Evolutionary conservation across 345 rosid species (phyloP).

Genomic region (Eucalyptus lansdowneana): DNA sequence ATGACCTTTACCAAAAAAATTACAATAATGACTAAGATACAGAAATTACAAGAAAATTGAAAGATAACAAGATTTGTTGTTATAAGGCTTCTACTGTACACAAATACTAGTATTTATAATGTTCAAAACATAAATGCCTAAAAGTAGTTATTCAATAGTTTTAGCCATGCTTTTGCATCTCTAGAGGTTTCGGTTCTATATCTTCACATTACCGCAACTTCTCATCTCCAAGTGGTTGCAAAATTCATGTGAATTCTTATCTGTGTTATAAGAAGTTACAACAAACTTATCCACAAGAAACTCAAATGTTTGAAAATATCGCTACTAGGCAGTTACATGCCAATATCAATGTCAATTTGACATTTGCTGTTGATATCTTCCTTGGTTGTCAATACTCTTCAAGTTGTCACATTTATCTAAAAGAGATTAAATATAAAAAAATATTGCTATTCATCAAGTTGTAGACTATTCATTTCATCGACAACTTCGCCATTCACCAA

Average conservation of each 20-base stretch:
- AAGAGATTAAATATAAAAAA: not conserved
- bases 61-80: not conserved
- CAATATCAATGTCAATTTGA: too few relatives aligned
- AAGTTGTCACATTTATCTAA: not conserved
- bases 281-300: not conserved
- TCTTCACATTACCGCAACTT: not conserved
- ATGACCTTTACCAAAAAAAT: too few relatives aligned
- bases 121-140: not conserved
- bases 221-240: not conserved
- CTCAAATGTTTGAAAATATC: not conserved
- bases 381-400: not conserved
- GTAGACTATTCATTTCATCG: not conserved
- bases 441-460: not conserved
- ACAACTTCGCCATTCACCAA: not conserved
- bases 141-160: not conserved
- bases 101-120: too few relatives aligned
- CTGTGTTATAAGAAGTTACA: fast-evolving
- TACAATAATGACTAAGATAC: not conserved
- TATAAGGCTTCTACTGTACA: not conserved
- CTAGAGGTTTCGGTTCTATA: not conserved
- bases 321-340: not conserved
- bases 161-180: not conserved
- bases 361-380: not conserved
- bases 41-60: too few relatives aligned
- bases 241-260: not conserved